These are phyloP conservation scores for Yamadazyma taylorii DNA, from an alignment of 1,139 yeast genomes.

Conservation along the genomic window DNA sequence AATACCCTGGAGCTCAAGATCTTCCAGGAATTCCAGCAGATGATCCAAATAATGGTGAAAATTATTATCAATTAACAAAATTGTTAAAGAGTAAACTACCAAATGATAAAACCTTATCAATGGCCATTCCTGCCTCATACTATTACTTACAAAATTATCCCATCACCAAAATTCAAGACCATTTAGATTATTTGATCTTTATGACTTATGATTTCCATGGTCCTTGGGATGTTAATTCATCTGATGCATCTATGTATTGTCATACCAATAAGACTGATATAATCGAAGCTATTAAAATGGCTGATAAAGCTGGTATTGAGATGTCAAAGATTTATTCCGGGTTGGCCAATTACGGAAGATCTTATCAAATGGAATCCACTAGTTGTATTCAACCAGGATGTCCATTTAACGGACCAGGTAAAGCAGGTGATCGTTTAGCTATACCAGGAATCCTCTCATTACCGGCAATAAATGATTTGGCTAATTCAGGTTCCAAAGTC, in stretches of 20 bases:
- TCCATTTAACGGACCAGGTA: constrained; percentile 6
- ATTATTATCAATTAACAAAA: constrained; percentile 15
- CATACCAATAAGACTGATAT: constrained; percentile 1
- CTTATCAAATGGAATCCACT: constrained; percentile 1
- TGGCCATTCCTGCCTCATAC: constrained; percentile 18
- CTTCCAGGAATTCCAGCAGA: constrained; percentile 15
- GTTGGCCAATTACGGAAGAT: constrained; percentile 2
- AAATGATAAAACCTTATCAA: constrained; percentile 19
- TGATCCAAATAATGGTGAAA: constrained; percentile 13
- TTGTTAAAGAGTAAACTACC: constrained; percentile 14
- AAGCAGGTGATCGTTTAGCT: constrained; percentile 6
- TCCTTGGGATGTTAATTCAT: constrained; percentile 13
- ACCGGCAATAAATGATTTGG: constrained; percentile 13
- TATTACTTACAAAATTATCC: constrained; percentile 16
- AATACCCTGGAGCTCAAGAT: constrained; percentile 17
- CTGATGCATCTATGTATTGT: background rate
- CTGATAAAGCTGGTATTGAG: constrained; percentile 2
- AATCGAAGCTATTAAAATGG: constrained; percentile 1
- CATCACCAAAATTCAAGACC: constrained; percentile 14
- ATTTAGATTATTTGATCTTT: constrained; percentile 16
- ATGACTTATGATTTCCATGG: constrained; percentile 22
- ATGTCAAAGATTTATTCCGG: constrained; percentile 1
- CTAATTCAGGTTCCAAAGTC: constrained; percentile 6
- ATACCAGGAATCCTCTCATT: constrained; percentile 17
- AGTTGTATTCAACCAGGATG: constrained; percentile 1